Evolutionary conservation across 352 stramenopile species (phyloP).

Genomic region (Phytophthora multivora): DNA sequence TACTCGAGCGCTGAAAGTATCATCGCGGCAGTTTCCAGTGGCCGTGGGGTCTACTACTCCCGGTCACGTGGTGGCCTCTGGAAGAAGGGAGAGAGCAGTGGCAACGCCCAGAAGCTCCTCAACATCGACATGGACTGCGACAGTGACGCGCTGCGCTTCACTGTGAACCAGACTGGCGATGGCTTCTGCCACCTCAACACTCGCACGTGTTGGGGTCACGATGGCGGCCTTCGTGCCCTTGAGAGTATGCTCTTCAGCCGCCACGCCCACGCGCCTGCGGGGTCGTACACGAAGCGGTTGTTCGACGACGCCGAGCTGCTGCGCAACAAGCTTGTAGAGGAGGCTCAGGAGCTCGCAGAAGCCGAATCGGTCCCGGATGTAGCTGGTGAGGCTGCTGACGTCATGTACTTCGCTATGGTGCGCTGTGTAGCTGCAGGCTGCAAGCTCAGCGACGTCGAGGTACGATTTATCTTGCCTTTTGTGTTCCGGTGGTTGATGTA

Average conservation of each 20-base stretch:
- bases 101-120: constrained; percentile 93
- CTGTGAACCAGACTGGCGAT: constrained; percentile 85
- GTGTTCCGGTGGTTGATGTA: constrained; percentile 4
- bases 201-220: constrained; percentile 93
- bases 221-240: constrained; percentile 88
- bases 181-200: constrained; percentile 91
- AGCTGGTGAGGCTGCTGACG: constrained; percentile 94
- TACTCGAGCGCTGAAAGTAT: constrained; percentile 95
- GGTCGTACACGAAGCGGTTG: constrained; percentile 96
- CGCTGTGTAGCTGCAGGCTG: constrained; percentile 91
- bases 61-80: constrained; percentile 91
- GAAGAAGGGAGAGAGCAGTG: constrained; percentile 96
- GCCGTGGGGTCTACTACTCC: constrained; percentile 95
- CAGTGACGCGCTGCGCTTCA: constrained; percentile 95
- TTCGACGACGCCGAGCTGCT: constrained; percentile 94
- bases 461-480: constrained; percentile 23
- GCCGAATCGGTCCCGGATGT: constrained; percentile 88
- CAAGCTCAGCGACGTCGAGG: constrained; percentile 92
- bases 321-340: constrained; percentile 96
- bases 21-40: constrained; percentile 83
- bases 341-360: constrained; percentile 94
- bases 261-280: constrained; percentile 86
- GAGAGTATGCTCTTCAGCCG: constrained; percentile 89
- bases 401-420: constrained; percentile 97
- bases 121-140: constrained; percentile 96